A percentile compares a stretch with the other conserved stretches of the same genome.
Evolutionary conservation across 1,139 yeast genomes (phyloP).

Genomic region (Magnusiomyces suaveolens): DNA sequence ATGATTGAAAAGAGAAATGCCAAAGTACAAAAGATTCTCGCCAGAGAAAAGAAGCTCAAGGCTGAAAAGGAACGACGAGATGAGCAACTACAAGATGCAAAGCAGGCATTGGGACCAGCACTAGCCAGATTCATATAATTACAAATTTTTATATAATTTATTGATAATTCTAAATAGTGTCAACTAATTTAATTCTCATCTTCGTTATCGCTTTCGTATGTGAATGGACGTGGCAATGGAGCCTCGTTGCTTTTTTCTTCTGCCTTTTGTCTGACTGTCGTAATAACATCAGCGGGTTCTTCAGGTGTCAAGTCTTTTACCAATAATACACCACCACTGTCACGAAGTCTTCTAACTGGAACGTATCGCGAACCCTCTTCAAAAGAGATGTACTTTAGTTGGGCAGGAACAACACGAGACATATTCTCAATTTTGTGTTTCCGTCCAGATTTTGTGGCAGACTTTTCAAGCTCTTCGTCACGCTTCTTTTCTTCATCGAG

Average conservation of each 20-base stretch:
- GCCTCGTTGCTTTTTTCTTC: slow-evolving; percentile 52
- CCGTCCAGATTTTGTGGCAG: slow-evolving; percentile 23
- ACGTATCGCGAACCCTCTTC: slow-evolving; percentile 64
- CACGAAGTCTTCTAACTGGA: slow-evolving; percentile 75
- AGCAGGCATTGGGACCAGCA: slow-evolving; percentile 27
- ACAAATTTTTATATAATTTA: background rate
- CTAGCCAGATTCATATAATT: slow-evolving; percentile 24
- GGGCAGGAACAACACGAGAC: slow-evolving; percentile 87
- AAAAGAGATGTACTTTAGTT: slow-evolving; percentile 73
- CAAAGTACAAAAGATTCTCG: background rate
- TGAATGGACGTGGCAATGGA: slow-evolving; percentile 83
- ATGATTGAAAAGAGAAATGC: background rate
- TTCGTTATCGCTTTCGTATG: slow-evolving; percentile 40
- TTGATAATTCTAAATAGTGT: too few relatives aligned
- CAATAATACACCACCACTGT: slow-evolving; percentile 73
- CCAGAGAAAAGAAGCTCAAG: background rate
- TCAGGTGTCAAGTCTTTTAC: slow-evolving; percentile 62
- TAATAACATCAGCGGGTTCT: slow-evolving; percentile 58
- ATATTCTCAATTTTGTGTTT: slow-evolving; percentile 59
- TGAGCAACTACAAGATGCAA: slow-evolving; percentile 16
- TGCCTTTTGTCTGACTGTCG: slow-evolving; percentile 66
- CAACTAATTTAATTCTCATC: slow-evolving; percentile 5
- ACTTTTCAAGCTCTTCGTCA: slow-evolving; percentile 30
- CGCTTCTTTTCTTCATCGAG: slow-evolving; percentile 28
- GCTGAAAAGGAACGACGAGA: background rate